Evolutionary conservation across 2,329 filamentous ascomycete species (phyloP), one percentile per base, ranked within the genome.

Genomic region (Fusarium clavum): DNA sequence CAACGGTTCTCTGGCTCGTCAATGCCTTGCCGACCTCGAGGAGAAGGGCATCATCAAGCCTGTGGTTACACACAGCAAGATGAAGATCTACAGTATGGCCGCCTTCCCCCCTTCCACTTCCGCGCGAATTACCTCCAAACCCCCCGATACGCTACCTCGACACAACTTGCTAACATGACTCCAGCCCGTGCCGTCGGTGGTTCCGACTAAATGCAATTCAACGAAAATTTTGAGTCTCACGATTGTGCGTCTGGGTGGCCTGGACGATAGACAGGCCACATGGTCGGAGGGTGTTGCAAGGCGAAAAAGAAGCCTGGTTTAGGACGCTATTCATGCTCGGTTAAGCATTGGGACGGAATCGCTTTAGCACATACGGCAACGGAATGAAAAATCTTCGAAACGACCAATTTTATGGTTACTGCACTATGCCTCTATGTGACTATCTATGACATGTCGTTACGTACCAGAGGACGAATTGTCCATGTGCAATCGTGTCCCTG

Each of bases 21-120:
- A 89, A 86, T 95, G 93, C 85, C 88, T 98, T 77, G 87, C 87
- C 82, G 95, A 98, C 82, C 89, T 98, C 79, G 95, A 98, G 91
- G 94, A 97, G 89, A 96, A 94, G 90, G 96, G 95, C 79, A 90
- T 94, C 85, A 99, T 99, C 88, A 97, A 96, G 91, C 95, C 97
- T 86, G 89, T 99, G 79, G 94, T 98, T 76, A 90, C 90, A 77
- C 97, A 99, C 90, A 95, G 91, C 88, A 96, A 94, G 89, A 91
- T 97, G 90, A 93, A 92, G 89, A 97, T 99, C 88, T 99, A 98
- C 93, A 99, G 87, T 89, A 88, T 70, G 87, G 81, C 71, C 58
- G 52, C 72, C 58, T n/a, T 12, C 54, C 52, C 54, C 70, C 54
- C 12, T 20, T 25, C 59, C 47, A 51, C 53, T 51, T 65, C 57